Percentiles rank a stretch among this genome's conserved stretches.
These are phyloP conservation scores for Scedosporium apiospermum DNA, from an alignment of 2,329 filamentous ascomycete species.

Conservation along the genomic window DNA sequence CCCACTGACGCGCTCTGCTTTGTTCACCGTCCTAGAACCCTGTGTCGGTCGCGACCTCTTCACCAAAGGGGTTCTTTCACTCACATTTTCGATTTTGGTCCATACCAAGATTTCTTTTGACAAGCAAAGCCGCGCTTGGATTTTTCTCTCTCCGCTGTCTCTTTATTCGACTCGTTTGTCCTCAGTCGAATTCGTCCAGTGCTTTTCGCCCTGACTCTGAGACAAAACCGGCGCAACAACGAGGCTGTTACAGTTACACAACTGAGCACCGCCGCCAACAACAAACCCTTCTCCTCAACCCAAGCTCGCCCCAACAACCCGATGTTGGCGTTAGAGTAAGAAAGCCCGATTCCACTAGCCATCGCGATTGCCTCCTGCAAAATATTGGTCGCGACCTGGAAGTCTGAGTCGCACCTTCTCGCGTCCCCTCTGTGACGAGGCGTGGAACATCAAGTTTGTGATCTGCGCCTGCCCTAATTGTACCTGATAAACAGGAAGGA, in stretches of 20 bases:
- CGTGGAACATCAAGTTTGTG: background rate
- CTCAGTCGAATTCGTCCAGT: background rate
- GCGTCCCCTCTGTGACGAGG: background rate
- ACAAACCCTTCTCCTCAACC: background rate
- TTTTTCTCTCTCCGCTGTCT: too few relatives aligned
- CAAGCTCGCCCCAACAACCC: background rate
- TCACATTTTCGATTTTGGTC: too few relatives aligned
- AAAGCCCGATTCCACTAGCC: background rate
- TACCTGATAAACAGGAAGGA: background rate
- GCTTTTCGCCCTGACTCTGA: too few relatives aligned
- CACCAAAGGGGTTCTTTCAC: too few relatives aligned
- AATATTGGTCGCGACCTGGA: background rate
- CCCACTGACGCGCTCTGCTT: background rate
- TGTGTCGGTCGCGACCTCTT: too few relatives aligned
- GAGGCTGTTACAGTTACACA: background rate
- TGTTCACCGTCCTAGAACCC: too few relatives aligned
- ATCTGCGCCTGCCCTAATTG: background rate
- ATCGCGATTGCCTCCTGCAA: background rate
- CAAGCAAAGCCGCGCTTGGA: too few relatives aligned
- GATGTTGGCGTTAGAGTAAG: conserved; percentile 22
- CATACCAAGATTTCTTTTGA: too few relatives aligned
- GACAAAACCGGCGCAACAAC: too few relatives aligned
- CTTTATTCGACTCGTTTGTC: background rate
- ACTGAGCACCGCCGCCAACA: background rate
- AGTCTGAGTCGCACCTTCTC: background rate